phyloP scores from a whole-genome alignment of 768 basidiomycete species.

The Hysterangium stoloniferum region DNA sequence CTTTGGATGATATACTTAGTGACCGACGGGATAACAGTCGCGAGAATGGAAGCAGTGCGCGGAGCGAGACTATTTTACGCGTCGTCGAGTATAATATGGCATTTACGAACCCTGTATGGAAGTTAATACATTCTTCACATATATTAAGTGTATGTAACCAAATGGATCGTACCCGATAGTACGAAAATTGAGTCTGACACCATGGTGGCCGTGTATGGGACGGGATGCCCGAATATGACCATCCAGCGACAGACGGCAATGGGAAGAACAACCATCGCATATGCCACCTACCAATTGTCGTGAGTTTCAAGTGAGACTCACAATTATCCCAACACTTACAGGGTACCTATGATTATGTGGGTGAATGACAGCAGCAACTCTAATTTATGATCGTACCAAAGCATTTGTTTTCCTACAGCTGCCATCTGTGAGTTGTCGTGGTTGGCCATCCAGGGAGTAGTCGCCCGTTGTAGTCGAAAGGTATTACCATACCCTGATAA shows the following conservation, averaged over 20 bases:
- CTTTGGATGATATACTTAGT: background rate
- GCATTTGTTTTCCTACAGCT: background rate
- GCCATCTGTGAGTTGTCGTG: background rate
- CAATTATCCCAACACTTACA: background rate
- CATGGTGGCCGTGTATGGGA: background rate
- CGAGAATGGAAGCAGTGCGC: background rate
- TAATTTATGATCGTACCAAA: background rate
- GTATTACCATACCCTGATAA: background rate
- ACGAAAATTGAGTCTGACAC: background rate
- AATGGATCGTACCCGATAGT: background rate
- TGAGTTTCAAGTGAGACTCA: background rate
- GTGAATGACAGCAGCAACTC: background rate
- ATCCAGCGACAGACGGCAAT: background rate
- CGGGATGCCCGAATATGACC: background rate
- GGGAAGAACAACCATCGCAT: background rate
- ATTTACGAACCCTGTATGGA: background rate
- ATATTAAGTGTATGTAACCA: too few relatives aligned
- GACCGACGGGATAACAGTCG: background rate
- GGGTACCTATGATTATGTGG: background rate
- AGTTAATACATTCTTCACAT: background rate
- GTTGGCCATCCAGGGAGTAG: background rate
- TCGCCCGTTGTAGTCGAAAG: background rate
- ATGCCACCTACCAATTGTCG: background rate
- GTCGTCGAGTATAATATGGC: background rate
- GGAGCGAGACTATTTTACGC: background rate